A percentile compares a stretch with the other conserved stretches of the same genome.
These are phyloP conservation scores for Spinacia oleracea DNA, from an alignment of 179 eudicot species.

Conservation along the genomic window DNA sequence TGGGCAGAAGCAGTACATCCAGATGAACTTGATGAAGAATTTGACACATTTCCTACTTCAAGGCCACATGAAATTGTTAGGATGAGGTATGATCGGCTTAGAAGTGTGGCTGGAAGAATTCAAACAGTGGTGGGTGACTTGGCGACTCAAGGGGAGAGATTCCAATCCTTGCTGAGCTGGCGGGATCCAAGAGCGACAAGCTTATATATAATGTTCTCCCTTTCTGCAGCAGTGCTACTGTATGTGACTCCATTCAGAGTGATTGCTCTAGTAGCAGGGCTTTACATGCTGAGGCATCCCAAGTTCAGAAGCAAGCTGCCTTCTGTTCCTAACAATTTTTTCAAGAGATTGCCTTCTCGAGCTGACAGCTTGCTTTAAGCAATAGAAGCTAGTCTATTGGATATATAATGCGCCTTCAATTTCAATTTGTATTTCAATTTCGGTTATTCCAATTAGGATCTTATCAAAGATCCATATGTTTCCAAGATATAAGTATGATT, in stretches of 20 bases:
- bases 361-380: slow-evolving; percentile 41
- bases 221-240: slow-evolving; percentile 38
- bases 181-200: slow-evolving; percentile 44
- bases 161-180: slow-evolving; percentile 42
- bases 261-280: slow-evolving; percentile 32
- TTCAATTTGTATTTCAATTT: slow-evolving; percentile 2
- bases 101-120: slow-evolving; percentile 46
- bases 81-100: slow-evolving; percentile 43
- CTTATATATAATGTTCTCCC: slow-evolving; percentile 37
- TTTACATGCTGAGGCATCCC: slow-evolving; percentile 39
- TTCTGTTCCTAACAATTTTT: slow-evolving; percentile 38
- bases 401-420: neutral
- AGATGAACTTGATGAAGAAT: slow-evolving; percentile 44
- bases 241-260: slow-evolving; percentile 44
- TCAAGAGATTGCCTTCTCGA: slow-evolving; percentile 42
- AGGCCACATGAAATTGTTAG: slow-evolving; percentile 40
- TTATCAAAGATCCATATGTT: slow-evolving; percentile 5
- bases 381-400: neutral
- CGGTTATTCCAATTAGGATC: slow-evolving; percentile 17
- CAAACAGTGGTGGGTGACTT: slow-evolving; percentile 46
- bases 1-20: slow-evolving; percentile 48
- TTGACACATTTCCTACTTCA: slow-evolving; percentile 46
- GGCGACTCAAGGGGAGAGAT: slow-evolving; percentile 45
- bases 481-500: neutral
- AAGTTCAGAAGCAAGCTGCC: slow-evolving; percentile 40